Base-by-base conservation (phyloP, 2,329 filamentous ascomycete genomes). In the Pseudogymnoascus sp. region DNA sequence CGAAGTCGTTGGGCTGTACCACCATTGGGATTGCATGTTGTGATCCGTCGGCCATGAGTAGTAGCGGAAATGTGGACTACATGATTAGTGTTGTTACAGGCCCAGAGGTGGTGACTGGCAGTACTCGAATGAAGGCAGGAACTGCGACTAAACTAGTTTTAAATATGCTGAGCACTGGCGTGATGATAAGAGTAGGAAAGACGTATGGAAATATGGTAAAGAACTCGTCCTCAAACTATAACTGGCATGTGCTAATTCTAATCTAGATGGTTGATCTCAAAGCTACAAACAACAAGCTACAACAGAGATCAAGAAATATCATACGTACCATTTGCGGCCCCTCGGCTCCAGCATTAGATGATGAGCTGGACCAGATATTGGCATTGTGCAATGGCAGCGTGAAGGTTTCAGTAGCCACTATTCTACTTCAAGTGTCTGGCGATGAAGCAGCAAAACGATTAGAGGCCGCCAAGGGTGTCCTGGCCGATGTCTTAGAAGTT, bases 111-210 rank as follows among this genome's bases (percentile, higher is more conserved):
- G 71, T 78, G 2, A 77, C 77, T n/a, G 77, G 77, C 1, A 79
- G 77, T 65, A 79, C 77, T 1, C 70, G 77, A 31, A 70, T 79
- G 63, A 79, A 79, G 66, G 77, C 77, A 1, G 77, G 77, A 14
- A 79, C 75, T 0, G 77, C 75, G 1, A 78, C 77, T 0, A 79
- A 79, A 66, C 65, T 78, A 63, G 75, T 77, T 1, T 66, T 77
- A 50, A 77, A 79, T 63, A 78, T 78, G 76, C 66, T 78, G 1
- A 78, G 76, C 47, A 77, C 76, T 1, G 75, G 77, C 1, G 70
- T 73, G 7, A 77, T 77, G 74, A 74, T 78, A 35, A 71, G 69
- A 31, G 68, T 70, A 8, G 77, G 77, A 4, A 78, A 77, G 65
- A 78, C 76, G 0, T 78, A 74, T 62, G 75, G 75, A 8, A 77